A percentile compares a stretch with the other conserved stretches of the same genome.
Evolutionary conservation across 1,139 yeast genomes (phyloP).

Genomic region (Waltiozyma sp.): DNA sequence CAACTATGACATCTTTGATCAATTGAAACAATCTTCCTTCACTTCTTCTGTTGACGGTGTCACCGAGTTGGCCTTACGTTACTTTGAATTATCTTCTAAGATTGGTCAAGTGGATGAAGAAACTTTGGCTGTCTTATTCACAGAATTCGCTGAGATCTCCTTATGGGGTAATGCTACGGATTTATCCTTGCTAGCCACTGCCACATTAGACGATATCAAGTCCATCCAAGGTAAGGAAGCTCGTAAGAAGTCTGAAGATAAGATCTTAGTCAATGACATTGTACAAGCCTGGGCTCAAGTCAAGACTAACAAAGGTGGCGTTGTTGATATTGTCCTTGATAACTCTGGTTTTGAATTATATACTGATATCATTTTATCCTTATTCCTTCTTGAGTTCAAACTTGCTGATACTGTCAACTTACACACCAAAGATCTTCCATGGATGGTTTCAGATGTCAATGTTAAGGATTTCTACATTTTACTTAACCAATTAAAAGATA

Average conservation of each 20-base stretch:
- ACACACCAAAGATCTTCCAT: constrained; percentile 86
- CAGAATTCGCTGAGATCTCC: constrained; percentile 79
- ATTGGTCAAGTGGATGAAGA: constrained; percentile 27
- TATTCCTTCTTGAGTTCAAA: constrained; percentile 65
- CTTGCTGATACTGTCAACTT: constrained; percentile 54
- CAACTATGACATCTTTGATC: constrained; percentile 59
- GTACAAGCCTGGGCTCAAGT: constrained; percentile 52
- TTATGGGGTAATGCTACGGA: constrained; percentile 99
- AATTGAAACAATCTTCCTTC: constrained; percentile 65
- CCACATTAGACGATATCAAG: constrained; percentile 77
- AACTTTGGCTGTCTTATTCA: constrained; percentile 45
- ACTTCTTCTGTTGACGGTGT: constrained; percentile 69
- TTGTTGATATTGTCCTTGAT: constrained; percentile 83
- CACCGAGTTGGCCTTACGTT: constrained; percentile 68
- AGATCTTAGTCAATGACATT: constrained; percentile 72
- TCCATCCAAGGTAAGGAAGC: constrained; percentile 87
- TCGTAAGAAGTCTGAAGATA: constrained; percentile 72
- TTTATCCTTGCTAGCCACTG: constrained; percentile 75
- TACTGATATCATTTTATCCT: constrained; percentile 69
- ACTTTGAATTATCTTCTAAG: constrained; percentile 32
- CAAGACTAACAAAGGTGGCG: constrained; percentile 22
- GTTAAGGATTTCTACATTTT: constrained; percentile 63
- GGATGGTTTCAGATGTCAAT: constrained; percentile 97
- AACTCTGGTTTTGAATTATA: constrained; percentile 93
- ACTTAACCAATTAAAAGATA: constrained; percentile 45